Conservation (phyloP, 2,329 filamentous ascomycete genomes). For the Fonsecaea pedrosoi region DNA sequence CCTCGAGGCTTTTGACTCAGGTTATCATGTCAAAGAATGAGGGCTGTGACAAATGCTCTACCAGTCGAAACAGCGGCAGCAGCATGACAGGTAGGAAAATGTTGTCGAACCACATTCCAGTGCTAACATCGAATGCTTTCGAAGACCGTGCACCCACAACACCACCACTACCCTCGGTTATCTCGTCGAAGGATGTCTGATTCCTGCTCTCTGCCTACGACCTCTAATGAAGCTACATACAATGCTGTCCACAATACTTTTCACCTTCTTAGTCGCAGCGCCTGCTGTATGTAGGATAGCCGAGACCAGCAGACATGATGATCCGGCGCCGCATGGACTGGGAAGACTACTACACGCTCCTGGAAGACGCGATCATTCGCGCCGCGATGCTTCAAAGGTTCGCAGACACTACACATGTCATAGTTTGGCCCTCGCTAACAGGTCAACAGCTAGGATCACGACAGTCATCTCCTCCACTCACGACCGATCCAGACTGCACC, state of each 20-base stretch:
- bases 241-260: constrained; percentile 11
- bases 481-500: constrained; percentile 27
- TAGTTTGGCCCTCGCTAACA: constrained; percentile 6
- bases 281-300: constrained; percentile 3
- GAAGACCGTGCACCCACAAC: constrained; percentile 29
- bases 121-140: constrained; percentile 21
- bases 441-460: constrained; percentile 14
- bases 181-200: background rate
- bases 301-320: background rate
- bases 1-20: background rate
- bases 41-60: background rate
- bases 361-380: constrained; percentile 3
- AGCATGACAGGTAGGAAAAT: constrained; percentile 6
- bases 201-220: background rate
- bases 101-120: constrained; percentile 29
- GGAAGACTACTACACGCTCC: constrained; percentile 12
- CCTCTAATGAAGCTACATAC: constrained; percentile 12
- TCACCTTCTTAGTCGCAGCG: constrained; percentile 8
- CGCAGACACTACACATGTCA: background rate
- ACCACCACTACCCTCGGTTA: constrained; percentile 7
- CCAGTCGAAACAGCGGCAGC: background rate
- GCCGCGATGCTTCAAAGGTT: constrained; percentile 10
- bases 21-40: background rate
- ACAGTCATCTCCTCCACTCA: constrained; percentile 26
- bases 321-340: constrained; percentile 3